Evolutionary conservation across 2,329 filamentous ascomycete genomes (phyloP), one percentile per base, ranked within the genome.

Genomic region (Didymella glomerata): DNA sequence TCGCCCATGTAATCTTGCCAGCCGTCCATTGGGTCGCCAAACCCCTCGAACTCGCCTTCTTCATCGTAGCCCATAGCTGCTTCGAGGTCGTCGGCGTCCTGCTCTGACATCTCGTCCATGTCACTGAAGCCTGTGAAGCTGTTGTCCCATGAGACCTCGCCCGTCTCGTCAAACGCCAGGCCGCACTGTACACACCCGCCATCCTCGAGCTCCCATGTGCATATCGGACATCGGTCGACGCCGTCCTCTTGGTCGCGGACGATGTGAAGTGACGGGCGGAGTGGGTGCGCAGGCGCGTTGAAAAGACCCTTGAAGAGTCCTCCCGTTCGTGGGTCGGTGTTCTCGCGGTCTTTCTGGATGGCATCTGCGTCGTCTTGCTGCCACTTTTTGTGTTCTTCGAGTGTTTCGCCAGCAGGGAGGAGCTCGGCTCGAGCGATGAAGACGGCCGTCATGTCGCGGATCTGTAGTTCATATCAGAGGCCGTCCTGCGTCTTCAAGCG

Each of bases 261-360:
- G 13, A 84, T 66, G 65, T 77, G 57, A 36, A 78, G 58, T n/a
- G 70, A 61, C 50, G 71, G 63, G 27, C 68, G 66, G 14, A 58
- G 65, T 14, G 65, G 55, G 44, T 68, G 67, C 11, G 54, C 20
- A 18, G 65, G 65, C 20, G 63, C 68, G 46, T 77, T 80, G 72
- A 88, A 89, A 57, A 80, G 81, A 24, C 88, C 88, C 61, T 85
- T 85, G 76, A 90, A 91, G 5, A 90, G 76, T 3, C 88, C 88
- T 20, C 84, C 84, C 25, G 76, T 80, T 42, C 72, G 74, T 5
- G 75, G 73, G 64, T 86, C 77, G 1, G 68, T 73, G 62, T 84
- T 85, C 49, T 81, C 80, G 65, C 83, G 88, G 74, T 90, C 88
- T 45, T 78, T 79, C 32, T 88, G 85, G 9, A 90, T 80, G 45